Evolutionary conservation across 2,329 filamentous ascomycete species (phyloP).

Genomic region (Apiospora koreana): DNA sequence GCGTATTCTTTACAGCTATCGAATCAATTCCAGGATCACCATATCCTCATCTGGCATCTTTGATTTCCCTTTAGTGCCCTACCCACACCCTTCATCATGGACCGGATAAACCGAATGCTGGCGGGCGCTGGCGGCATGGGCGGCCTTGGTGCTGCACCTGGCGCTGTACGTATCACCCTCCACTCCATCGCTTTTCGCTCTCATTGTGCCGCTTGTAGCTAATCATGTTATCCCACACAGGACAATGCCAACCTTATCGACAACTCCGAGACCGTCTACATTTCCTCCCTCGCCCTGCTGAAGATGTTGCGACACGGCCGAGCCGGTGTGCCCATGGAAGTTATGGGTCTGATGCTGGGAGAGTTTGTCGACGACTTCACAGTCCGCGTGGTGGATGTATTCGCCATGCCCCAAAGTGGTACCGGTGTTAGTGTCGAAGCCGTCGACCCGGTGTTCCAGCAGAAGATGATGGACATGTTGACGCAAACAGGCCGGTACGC

Average conservation of each 20-base stretch:
- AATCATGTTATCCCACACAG: slow-evolving; percentile 45
- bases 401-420: slow-evolving; percentile 98
- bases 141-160: slow-evolving; percentile 59
- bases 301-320: slow-evolving; percentile 99
- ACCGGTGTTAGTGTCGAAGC: slow-evolving; percentile 98
- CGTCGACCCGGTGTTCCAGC: slow-evolving; percentile 97
- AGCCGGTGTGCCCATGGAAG: slow-evolving; percentile 98
- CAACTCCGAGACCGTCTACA: slow-evolving; percentile 99
- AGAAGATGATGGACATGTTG: slow-evolving; percentile 99
- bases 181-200: not conserved
- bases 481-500: slow-evolving; percentile 89
- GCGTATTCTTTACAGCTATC: not conserved
- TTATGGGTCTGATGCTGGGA: slow-evolving; percentile 98
- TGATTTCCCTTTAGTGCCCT: not conserved
- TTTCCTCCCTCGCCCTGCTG: slow-evolving; percentile 92
- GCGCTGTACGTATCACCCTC: slow-evolving; percentile 52
- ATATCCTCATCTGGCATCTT: not conserved
- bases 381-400: slow-evolving; percentile 96
- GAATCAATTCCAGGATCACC: not conserved
- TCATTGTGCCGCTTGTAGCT: not conserved
- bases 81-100: slow-evolving; percentile 60
- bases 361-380: slow-evolving; percentile 99
- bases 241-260: slow-evolving; percentile 92
- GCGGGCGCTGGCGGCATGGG: slow-evolving; percentile 70
- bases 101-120: slow-evolving; percentile 88